Conservation (phyloP, 306 rosid species). For the Heteromeles arbutifolia region DNA sequence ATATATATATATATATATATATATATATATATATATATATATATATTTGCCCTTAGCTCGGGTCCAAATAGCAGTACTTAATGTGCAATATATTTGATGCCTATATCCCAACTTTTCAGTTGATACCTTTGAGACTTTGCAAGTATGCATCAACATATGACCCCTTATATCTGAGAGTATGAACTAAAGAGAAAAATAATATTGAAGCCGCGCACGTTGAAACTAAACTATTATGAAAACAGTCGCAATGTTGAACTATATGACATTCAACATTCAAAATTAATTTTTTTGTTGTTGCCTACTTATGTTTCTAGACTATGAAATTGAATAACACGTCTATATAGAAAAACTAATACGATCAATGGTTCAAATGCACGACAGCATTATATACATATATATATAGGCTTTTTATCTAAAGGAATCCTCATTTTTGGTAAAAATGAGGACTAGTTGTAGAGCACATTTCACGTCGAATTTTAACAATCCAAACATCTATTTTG, state of each 20-base stretch:
- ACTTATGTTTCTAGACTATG: too few species aligned
- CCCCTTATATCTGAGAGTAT: not conserved
- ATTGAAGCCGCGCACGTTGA: not conserved
- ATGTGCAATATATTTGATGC: not conserved
- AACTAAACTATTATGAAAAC: not conserved
- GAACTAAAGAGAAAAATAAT: not conserved
- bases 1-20: not conserved
- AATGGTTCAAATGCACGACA: too few species aligned
- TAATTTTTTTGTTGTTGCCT: too few species aligned
- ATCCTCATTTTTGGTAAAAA: too few species aligned
- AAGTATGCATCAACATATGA: not conserved
- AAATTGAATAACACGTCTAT: too few species aligned
- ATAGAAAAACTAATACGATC: too few species aligned
- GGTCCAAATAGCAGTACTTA: not conserved
- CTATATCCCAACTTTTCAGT: not conserved
- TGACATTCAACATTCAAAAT: not conserved
- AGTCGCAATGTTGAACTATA: not conserved
- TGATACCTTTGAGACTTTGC: not conserved
- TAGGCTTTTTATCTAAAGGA: too few species aligned
- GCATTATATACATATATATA: too few species aligned
- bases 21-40: too few species aligned
- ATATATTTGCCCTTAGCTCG: not conserved
- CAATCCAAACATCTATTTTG: too few species aligned
- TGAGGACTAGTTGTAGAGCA: too few species aligned
- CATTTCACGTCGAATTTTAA: too few species aligned